Evolutionary conservation across 768 basidiomycete species (phyloP), one percentile per base, ranked within the genome.

Genomic region (Collybia sp.): DNA sequence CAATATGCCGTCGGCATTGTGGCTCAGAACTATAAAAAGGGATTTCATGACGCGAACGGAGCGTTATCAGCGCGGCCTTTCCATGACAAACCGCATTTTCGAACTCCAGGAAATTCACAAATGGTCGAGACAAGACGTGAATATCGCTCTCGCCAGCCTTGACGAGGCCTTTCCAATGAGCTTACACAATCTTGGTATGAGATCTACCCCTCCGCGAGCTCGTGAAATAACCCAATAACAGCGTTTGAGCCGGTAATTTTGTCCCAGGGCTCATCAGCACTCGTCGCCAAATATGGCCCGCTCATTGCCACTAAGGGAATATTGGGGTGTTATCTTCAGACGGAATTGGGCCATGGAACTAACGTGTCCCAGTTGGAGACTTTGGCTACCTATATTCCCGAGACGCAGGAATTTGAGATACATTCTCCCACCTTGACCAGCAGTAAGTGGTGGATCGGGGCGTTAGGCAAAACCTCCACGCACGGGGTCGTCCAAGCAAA

Each of bases 401-500:
- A 77, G 25, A 75, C 77, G 0, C 61, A 73, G 44, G 81, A 86
- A 57, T 89, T 90, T 52, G 83, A 86, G 35, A 79, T 91, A 32
- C 73, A 90, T 56, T 85, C 85, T 1, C 88, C 88, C 0, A 82
- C 82, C 0, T 53, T 88, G 17, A 85, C 85, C 1, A 85, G 83
- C 49, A 78, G 70, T 51, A 91, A 91, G 58, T 91, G 87, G 86
- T 91, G 88, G 88, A 77, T 86, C 44, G 87, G 88, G 6, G 82
- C 71, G 5, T 65, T 86, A 12, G 87, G 80, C 0, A 82, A 80
- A 64, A 83, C 81, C 0, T 78, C 87, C 0, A 88, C 85, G 0
- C 85, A 88, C 57, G 85, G 85, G 4, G 75, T 86, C 12, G 77
- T 89, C 0, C 86, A 88, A 59, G 87, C 88, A 3, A 82, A 83